Base-by-base conservation (phyloP, 768 basidiomycete genomes). In the Leccinum broughii region DNA sequence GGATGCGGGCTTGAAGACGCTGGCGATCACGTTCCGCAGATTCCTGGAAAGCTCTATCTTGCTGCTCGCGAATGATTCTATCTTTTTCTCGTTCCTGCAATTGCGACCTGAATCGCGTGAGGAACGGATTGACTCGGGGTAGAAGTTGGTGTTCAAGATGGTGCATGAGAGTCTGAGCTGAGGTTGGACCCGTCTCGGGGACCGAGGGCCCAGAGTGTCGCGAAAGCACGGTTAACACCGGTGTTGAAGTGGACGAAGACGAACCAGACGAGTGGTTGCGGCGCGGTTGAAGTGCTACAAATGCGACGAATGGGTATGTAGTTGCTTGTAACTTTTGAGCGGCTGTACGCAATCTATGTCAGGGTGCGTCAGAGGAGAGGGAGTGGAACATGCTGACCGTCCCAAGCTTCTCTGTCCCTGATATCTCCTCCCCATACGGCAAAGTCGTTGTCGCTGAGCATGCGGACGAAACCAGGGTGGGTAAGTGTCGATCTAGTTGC, bases 341-440 rank as follows among this genome's bases (percentile, higher is more conserved):
- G 30, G 77, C 90, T 79, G 62, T 32, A 44, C 48, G 34, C 11
- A 32, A 50, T 54, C 9, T 17, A n/a, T 30, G 48, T 71, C 3
- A 62, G 41, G 28, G 37, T 37, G 17, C 46, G 30, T 35, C 1
- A 22, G 51, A 51, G 7, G 35, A 15, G 35, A 15, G 10, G 53
- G n/a, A 26, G 32, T 1, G 13, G 0, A 32, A 17, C 30, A 55
- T 17, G 55, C 76, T 50, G 50, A 88, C 87, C 84, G 70, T 86
- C 84, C 83, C 93, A 94, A 5, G 92, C 85, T 62, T 96, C 93
- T 37, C 80, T 80, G 66, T 91, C 89, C 35, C 88, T 81, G 8
- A 97, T 85, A 69, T 98, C 95, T 15, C 93, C 95, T 3, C 90
- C 96, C 96, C 95, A 99, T 8, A 93, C 85, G 17, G 94, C 66